These are phyloP conservation scores for Ophiostoma sp. DNA, from an alignment of 2,329 filamentous ascomycete genomes.

Conservation along the genomic window DNA sequence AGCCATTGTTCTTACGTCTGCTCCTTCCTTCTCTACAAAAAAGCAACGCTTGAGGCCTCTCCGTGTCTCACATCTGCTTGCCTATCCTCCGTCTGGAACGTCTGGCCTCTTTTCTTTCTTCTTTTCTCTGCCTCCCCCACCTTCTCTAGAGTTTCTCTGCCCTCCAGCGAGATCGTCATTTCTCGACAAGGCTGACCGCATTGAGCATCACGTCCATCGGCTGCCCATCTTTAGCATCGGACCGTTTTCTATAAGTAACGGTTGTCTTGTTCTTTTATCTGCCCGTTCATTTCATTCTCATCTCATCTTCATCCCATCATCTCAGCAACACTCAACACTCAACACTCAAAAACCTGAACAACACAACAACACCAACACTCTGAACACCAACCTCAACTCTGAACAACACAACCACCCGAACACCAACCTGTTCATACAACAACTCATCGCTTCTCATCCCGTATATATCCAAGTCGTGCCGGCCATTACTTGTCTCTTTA, in stretches of 20 bases:
- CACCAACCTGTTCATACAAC: neutral
- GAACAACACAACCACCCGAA: neutral
- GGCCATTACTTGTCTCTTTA: constrained; percentile 1
- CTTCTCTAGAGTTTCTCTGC: neutral
- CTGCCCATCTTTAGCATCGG: constrained; percentile 1
- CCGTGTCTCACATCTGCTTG: neutral
- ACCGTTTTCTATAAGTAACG: neutral
- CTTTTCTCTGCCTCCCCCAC: neutral
- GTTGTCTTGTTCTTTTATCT: neutral
- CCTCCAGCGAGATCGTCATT: neutral
- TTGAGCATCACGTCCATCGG: neutral
- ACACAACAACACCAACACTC: neutral
- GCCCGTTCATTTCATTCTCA: neutral
- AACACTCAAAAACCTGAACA: neutral
- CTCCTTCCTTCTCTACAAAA: neutral
- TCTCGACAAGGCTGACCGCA: neutral
- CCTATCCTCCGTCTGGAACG: constrained; percentile 23
- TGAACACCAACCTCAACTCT: neutral
- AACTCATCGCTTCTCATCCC: neutral
- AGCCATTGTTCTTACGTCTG: neutral
- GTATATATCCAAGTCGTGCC: neutral
- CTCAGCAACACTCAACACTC: neutral
- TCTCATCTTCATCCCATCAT: neutral
- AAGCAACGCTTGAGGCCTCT: neutral
- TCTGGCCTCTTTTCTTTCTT: constrained; percentile 21